phyloP scores from a whole-genome alignment of 2,329 filamentous ascomycete species.

The Alternaria novae-zelandiae region DNA sequence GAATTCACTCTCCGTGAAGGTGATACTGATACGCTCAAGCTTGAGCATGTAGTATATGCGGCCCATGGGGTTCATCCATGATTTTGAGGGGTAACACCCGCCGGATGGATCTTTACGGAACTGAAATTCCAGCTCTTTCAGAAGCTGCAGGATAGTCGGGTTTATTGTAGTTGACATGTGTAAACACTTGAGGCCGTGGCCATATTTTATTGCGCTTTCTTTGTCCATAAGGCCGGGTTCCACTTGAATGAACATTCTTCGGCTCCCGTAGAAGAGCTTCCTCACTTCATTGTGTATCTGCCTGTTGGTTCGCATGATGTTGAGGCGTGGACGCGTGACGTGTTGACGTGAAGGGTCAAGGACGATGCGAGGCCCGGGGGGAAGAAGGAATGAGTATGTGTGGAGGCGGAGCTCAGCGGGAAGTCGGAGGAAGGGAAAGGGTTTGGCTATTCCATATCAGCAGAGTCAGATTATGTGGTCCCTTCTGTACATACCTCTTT shows the following conservation, averaged over 20 bases:
- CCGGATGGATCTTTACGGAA: not conserved
- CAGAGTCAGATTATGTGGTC: not conserved
- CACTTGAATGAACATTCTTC: constrained; percentile 19
- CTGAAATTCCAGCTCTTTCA: not conserved
- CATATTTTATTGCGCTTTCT: not conserved
- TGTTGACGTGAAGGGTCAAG: not conserved
- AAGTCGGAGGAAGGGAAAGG: constrained; percentile 30
- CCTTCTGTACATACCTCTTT: constrained; percentile 15
- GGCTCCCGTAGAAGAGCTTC: constrained; percentile 21
- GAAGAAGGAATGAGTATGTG: constrained; percentile 25
- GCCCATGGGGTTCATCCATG: not conserved
- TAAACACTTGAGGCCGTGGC: not conserved
- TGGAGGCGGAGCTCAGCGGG: constrained; percentile 33
- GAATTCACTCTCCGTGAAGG: not conserved
- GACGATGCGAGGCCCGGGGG: constrained; percentile 16
- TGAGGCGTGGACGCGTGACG: constrained; percentile 9
- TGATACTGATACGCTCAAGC: not conserved
- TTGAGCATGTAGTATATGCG: not conserved
- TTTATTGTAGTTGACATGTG: not conserved
- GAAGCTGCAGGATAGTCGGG: not conserved
- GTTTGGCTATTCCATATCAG: constrained; percentile 20
- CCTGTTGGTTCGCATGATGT: constrained; percentile 26
- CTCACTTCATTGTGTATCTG: constrained; percentile 22
- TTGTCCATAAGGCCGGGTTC: not conserved
- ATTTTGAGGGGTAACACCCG: not conserved